Evolutionary conservation across 352 stramenopile genomes (phyloP).

Genomic region (Blastocystis sp.): DNA sequence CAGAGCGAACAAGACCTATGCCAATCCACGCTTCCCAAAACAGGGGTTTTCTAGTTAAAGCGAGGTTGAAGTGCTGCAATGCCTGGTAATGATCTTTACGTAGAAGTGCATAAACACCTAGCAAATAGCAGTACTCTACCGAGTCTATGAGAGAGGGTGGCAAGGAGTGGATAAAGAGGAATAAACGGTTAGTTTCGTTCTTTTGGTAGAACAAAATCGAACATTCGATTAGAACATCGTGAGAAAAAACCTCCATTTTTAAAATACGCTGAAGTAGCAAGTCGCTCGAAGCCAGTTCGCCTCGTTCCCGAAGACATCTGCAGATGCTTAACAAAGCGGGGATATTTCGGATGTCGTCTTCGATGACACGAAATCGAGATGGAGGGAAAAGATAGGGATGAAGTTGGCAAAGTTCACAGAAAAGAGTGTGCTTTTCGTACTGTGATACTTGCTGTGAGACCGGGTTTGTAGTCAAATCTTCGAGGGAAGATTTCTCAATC

Average conservation of each 20-base stretch:
- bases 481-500: neutral
- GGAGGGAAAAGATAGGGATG: neutral
- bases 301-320: neutral
- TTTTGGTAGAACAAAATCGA: neutral
- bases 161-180: neutral
- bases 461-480: neutral
- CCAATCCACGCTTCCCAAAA: neutral
- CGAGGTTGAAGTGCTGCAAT: constrained; percentile 11
- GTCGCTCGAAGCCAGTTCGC: neutral
- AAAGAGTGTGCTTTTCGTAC: neutral
- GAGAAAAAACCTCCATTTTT: neutral
- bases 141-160: neutral
- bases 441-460: neutral
- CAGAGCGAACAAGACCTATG: neutral
- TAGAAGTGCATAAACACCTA: neutral
- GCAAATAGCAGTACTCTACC: neutral
- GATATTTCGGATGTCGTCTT: neutral
- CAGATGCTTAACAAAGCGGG: neutral
- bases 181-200: neutral
- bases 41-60: neutral
- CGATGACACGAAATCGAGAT: neutral
- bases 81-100: neutral
- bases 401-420: neutral
- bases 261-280: neutral
- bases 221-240: neutral